A percentile compares a stretch with the other conserved stretches of the same genome.
phyloP scores from a whole-genome alignment of 371 early-diverging fungal genomes.

The Mucor mucedo region DNA sequence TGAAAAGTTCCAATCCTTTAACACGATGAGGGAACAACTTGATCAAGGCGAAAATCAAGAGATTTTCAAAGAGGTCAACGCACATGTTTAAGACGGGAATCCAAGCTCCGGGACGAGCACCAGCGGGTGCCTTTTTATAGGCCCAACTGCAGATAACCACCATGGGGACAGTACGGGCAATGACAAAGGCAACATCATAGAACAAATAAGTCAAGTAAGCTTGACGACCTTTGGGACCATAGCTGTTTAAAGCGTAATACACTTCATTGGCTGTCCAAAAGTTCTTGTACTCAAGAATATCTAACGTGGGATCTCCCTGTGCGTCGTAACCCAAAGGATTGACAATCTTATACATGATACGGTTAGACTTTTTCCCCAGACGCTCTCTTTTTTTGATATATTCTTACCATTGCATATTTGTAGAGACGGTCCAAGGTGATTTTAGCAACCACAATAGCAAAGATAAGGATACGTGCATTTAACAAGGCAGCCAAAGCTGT shows the following conservation, averaged over 20 bases:
- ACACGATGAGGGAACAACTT: slow-evolving; percentile 42
- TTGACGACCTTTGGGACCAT: slow-evolving; percentile 47
- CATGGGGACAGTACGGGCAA: slow-evolving; percentile 42
- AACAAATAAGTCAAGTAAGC: slow-evolving; percentile 43
- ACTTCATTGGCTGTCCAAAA: slow-evolving; percentile 41
- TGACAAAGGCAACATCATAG: slow-evolving; percentile 43
- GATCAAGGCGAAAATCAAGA: slow-evolving; percentile 30
- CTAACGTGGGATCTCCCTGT: slow-evolving; percentile 39
- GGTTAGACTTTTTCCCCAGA: neutral
- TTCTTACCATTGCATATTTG: slow-evolving; percentile 46
- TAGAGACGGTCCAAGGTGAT: slow-evolving; percentile 53
- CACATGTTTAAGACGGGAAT: slow-evolving; percentile 37
- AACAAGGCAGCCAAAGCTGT: slow-evolving; percentile 28
- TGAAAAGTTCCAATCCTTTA: slow-evolving; percentile 24
- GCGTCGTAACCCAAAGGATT: slow-evolving; percentile 44
- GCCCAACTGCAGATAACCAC: slow-evolving; percentile 43
- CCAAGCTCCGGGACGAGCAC: slow-evolving; percentile 46
- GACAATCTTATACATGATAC: slow-evolving; percentile 31
- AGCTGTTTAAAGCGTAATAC: slow-evolving; percentile 35
- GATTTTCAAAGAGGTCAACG: slow-evolving; percentile 41
- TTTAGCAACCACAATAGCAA: slow-evolving; percentile 44
- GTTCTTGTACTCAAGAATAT: slow-evolving; percentile 50
- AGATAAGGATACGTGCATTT: slow-evolving; percentile 49
- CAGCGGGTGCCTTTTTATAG: slow-evolving; percentile 35
- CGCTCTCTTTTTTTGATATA: neutral